Evolutionary conservation across 169 alveolate genomes (phyloP).

Genomic region (Plasmodium cynomolgi): DNA sequence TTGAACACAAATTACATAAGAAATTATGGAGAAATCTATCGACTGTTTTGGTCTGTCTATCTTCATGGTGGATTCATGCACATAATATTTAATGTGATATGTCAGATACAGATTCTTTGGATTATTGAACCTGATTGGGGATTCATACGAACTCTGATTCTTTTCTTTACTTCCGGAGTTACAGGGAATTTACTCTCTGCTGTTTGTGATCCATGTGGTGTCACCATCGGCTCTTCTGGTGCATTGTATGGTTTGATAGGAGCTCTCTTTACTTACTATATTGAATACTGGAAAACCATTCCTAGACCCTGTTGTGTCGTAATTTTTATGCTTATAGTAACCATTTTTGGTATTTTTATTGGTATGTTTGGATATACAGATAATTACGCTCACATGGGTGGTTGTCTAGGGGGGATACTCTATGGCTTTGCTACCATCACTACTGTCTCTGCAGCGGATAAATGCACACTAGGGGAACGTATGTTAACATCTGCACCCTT

Average conservation of each 20-base stretch:
- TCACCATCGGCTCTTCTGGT: slow-evolving; percentile 92
- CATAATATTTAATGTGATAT: slow-evolving; percentile 84
- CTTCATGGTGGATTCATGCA: slow-evolving; percentile 91
- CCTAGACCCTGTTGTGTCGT: slow-evolving; percentile 87
- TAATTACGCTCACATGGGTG: slow-evolving; percentile 91
- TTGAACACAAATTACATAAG: slow-evolving; percentile 83
- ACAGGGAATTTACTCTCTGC: slow-evolving; percentile 89
- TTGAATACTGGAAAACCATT: slow-evolving; percentile 89
- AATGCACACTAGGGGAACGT: slow-evolving; percentile 78
- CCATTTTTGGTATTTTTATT: slow-evolving; percentile 82
- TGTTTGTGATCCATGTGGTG: slow-evolving; percentile 89
- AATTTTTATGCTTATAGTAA: slow-evolving; percentile 78
- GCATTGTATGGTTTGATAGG: slow-evolving; percentile 91
- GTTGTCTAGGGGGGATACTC: slow-evolving; percentile 85
- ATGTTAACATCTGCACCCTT: slow-evolving; percentile 76
- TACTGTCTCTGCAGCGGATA: slow-evolving; percentile 84
- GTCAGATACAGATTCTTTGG: slow-evolving; percentile 88
- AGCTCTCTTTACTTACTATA: slow-evolving; percentile 87
- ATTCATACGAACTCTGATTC: slow-evolving; percentile 82
- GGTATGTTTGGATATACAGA: slow-evolving; percentile 87
- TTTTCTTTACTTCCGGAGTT: slow-evolving; percentile 85
- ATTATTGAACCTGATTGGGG: slow-evolving; percentile 95
- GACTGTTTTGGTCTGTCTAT: slow-evolving; percentile 89
- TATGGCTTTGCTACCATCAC: slow-evolving; percentile 87
- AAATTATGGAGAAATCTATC: slow-evolving; percentile 86